These are phyloP conservation scores for Calonectria leucothoes DNA, from an alignment of 2,329 filamentous ascomycete genomes.

Conservation along the genomic window DNA sequence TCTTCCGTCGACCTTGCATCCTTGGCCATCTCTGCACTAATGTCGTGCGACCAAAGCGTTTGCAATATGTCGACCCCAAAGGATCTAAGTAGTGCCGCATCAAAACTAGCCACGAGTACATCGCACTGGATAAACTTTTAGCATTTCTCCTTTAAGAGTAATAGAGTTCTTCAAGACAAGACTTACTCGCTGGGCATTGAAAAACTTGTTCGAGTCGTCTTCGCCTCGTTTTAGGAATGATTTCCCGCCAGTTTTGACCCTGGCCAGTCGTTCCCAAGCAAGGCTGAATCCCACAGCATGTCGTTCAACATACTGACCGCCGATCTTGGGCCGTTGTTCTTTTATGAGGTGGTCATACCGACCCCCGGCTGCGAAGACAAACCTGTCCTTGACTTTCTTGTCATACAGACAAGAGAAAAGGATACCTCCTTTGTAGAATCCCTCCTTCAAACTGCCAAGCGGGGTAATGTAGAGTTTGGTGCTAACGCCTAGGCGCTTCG, in stretches of 20 bases:
- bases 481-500: conserved; percentile 78
- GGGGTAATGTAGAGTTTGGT: conserved; percentile 88
- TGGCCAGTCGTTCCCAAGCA: conserved; percentile 84
- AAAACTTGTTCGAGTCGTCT: conserved; percentile 68
- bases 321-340: conserved; percentile 80
- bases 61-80: conserved; percentile 82
- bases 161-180: background rate
- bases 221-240: conserved; percentile 77
- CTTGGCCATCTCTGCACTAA: conserved; percentile 88
- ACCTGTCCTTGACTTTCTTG: conserved; percentile 76
- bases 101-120: conserved; percentile 89
- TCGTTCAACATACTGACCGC: conserved; percentile 70
- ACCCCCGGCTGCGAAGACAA: conserved; percentile 90
- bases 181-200: conserved; percentile 72
- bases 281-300: conserved; percentile 95
- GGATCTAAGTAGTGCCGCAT: conserved; percentile 79
- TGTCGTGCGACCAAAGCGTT: conserved; percentile 83
- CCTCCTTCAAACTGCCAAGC: conserved; percentile 88
- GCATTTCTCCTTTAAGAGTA: background rate
- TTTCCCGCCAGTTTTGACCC: conserved; percentile 68
- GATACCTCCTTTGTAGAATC: conserved; percentile 87
- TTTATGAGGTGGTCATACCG: conserved; percentile 91
- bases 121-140: conserved; percentile 71
- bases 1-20: conserved; percentile 85
- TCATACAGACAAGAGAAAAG: conserved; percentile 94